Conservation (phyloP, 2,329 filamentous ascomycete genomes). For the Tolypocladium cylindrosporum region DNA sequence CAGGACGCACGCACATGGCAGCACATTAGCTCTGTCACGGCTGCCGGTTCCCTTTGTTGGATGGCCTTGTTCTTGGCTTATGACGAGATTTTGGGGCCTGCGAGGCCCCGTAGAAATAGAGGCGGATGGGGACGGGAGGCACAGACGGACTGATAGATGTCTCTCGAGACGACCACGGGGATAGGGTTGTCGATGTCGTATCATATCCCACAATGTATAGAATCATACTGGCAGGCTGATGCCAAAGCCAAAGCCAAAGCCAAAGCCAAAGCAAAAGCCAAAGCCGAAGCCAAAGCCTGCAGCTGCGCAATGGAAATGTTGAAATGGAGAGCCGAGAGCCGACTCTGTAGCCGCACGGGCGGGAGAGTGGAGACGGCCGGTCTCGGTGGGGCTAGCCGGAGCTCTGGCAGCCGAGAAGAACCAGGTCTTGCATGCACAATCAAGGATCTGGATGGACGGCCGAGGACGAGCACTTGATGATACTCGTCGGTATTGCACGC, state of each 20-base stretch:
- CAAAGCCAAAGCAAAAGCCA: background rate
- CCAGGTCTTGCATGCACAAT: background rate
- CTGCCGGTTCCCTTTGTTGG: background rate
- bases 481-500: too few species aligned
- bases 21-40: background rate
- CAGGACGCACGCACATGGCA: background rate
- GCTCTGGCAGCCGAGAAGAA: background rate
- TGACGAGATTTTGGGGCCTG: background rate
- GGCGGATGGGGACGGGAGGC: background rate
- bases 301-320: background rate
- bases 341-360: background rate
- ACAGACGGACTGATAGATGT: background rate
- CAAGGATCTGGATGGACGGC: background rate
- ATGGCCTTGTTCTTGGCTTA: background rate
- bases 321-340: background rate
- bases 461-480: too few species aligned
- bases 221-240: background rate
- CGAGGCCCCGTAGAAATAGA: background rate
- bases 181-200: background rate
- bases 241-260: background rate
- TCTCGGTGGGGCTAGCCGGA: background rate
- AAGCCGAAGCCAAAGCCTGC: background rate
- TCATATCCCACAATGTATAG: constrained; percentile 6
- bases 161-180: background rate
- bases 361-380: background rate